A percentile compares a stretch with the other conserved stretches of the same genome.
Conservation (phyloP, 805 yeast genomes). For the Yarrowia divulgata region DNA sequence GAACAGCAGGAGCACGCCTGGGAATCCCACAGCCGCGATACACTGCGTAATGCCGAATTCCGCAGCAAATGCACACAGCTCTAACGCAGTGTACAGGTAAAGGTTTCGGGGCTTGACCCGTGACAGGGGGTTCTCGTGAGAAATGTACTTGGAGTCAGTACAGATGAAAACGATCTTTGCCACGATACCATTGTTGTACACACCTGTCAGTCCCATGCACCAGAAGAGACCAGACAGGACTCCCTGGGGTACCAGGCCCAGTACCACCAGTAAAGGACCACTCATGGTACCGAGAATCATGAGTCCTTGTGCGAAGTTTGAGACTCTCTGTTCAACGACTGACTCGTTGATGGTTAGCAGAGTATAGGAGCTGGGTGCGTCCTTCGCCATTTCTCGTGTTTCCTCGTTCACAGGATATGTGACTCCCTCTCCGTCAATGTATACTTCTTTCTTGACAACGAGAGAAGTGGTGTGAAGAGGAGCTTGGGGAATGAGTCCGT, state of each 20-base stretch:
- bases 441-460: constrained; percentile 56
- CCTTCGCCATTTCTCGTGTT: constrained; percentile 19
- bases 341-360: constrained; percentile 51
- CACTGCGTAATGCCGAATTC: constrained; percentile 89
- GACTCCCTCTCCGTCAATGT: constrained; percentile 32
- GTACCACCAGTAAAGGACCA: constrained; percentile 79
- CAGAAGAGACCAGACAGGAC: constrained; percentile 91
- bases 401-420: constrained; percentile 39
- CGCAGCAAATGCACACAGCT: constrained; percentile 71
- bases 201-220: constrained; percentile 87
- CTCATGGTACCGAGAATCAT: constrained; percentile 87
- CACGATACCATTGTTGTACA: constrained; percentile 70
- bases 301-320: constrained; percentile 85
- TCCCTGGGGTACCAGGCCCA: constrained; percentile 89
- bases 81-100: constrained; percentile 61
- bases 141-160: constrained; percentile 60
- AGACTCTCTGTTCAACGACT: constrained; percentile 89
- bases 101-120: constrained; percentile 53
- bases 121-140: constrained; percentile 49
- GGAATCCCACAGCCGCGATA: constrained; percentile 92
- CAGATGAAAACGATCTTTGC: constrained; percentile 67
- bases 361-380: constrained; percentile 26
- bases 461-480: constrained; percentile 88
- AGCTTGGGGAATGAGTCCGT: constrained; percentile 96
- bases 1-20: constrained; percentile 73